These are phyloP conservation scores for Dioszegia crocea DNA, from an alignment of 768 basidiomycete species.

Conservation along the genomic window DNA sequence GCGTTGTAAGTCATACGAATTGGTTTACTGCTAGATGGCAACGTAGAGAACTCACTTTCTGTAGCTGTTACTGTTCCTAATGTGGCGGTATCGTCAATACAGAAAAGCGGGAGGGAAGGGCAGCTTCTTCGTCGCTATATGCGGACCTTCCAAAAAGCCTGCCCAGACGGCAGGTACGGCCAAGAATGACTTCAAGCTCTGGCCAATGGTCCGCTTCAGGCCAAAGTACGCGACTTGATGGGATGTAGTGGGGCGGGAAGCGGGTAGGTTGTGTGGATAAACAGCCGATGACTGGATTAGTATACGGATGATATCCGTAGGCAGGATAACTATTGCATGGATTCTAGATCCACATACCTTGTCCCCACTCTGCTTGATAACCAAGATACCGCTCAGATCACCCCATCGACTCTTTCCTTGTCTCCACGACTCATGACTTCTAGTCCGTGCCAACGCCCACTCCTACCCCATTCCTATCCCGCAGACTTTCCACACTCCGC, in stretches of 20 bases:
- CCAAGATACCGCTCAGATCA: too few species aligned
- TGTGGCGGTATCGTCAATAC: slow-evolving; percentile 22
- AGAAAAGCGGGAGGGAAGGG: slow-evolving; percentile 33
- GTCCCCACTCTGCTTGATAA: too few species aligned
- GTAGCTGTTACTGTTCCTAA: slow-evolving; percentile 24
- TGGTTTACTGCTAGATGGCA: too few species aligned
- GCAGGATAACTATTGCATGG: neutral
- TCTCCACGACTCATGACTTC: neutral
- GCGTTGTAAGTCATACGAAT: slow-evolving; percentile 18
- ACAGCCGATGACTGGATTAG: neutral
- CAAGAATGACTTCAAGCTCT: slow-evolving; percentile 29
- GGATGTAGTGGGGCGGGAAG: neutral
- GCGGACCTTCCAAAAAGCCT: slow-evolving; percentile 15
- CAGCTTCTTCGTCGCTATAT: slow-evolving; percentile 21
- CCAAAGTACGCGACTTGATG: slow-evolving; percentile 32
- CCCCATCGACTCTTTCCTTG: too few species aligned
- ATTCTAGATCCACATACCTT: too few species aligned
- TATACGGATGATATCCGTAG: neutral
- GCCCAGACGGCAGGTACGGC: slow-evolving; percentile 10
- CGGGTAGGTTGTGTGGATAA: neutral
- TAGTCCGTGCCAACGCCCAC: neutral
- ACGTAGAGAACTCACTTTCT: too few species aligned
- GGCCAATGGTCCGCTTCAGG: slow-evolving; percentile 35
- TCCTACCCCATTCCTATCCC: slow-evolving; percentile 1
- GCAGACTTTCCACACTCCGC: slow-evolving; percentile 12